A percentile compares a stretch with the other conserved stretches of the same genome.
phyloP scores from a whole-genome alignment of 1,284 basidiomycete species.

The Melanopsichium pennsylvanicum region DNA sequence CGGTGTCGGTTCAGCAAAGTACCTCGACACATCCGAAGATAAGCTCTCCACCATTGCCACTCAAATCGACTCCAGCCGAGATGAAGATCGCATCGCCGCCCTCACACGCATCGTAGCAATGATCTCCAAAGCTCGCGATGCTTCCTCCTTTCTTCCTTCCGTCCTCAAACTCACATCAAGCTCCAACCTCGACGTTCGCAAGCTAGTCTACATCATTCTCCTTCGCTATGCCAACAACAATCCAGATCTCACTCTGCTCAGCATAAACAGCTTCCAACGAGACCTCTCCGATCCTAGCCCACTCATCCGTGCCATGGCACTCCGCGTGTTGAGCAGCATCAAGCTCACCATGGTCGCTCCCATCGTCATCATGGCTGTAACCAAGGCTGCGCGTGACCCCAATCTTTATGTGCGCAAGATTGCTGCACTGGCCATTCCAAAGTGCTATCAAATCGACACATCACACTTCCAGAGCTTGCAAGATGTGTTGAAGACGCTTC shows the following conservation, averaged over 20 bases:
- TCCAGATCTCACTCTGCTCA: conserved; percentile 91
- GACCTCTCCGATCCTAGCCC: conserved; percentile 91
- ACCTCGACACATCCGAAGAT: conserved; percentile 58
- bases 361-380: conserved; percentile 85
- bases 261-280: conserved; percentile 98
- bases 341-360: conserved; percentile 85
- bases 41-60: conserved; percentile 48
- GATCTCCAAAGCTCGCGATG: conserved; percentile 90
- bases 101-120: conserved; percentile 67
- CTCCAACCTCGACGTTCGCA: conserved; percentile 83
- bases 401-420: conserved; percentile 94
- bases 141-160: conserved; percentile 75
- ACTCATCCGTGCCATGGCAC: conserved; percentile 84
- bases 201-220: conserved; percentile 97
- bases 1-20: conserved; percentile 51
- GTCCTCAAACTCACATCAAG: conserved; percentile 63
- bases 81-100: conserved; percentile 58
- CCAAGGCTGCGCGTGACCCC: conserved; percentile 85
- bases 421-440: conserved; percentile 86
- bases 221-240: conserved; percentile 78
- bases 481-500: conserved; percentile 76
- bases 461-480: conserved; percentile 77
- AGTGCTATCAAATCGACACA: conserved; percentile 73
- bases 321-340: conserved; percentile 91
- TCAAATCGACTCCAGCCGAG: conserved; percentile 56